These are phyloP conservation scores for Nakataea oryzae DNA, from an alignment of 2,329 filamentous ascomycete species.

Conservation along the genomic window DNA sequence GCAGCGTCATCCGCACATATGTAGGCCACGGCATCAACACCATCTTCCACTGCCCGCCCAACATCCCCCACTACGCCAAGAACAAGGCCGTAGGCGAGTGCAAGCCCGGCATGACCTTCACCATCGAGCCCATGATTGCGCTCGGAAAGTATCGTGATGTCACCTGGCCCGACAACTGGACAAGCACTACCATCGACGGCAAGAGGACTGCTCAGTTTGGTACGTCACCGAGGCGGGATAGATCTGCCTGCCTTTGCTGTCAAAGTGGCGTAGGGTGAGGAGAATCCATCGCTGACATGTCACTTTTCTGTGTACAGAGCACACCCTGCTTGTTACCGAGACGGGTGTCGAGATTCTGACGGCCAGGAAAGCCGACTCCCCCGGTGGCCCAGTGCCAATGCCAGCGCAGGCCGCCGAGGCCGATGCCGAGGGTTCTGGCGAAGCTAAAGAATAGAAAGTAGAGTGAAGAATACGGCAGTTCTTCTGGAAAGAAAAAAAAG, in stretches of 20 bases:
- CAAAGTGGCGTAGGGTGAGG: too few relatives aligned
- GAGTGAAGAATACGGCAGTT: background rate
- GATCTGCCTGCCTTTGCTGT: background rate
- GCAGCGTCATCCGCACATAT: slow-evolving; percentile 90
- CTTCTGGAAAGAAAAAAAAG: too few relatives aligned
- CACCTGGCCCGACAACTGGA: slow-evolving; percentile 99
- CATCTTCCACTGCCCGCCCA: slow-evolving; percentile 87
- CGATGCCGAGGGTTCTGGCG: background rate
- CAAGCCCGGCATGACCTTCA: slow-evolving; percentile 97
- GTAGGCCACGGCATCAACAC: slow-evolving; percentile 93
- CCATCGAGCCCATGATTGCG: slow-evolving; percentile 97
- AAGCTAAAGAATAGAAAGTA: background rate
- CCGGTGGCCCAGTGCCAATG: slow-evolving; percentile 62
- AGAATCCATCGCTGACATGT: background rate
- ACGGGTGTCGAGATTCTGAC: slow-evolving; percentile 77
- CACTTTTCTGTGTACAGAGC: slow-evolving; percentile 38
- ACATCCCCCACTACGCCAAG: slow-evolving; percentile 94
- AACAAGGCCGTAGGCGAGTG: slow-evolving; percentile 94
- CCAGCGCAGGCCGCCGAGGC: background rate
- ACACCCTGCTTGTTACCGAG: slow-evolving; percentile 76
- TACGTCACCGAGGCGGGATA: slow-evolving; percentile 28
- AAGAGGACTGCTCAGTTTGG: slow-evolving; percentile 87
- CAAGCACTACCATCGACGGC: slow-evolving; percentile 84
- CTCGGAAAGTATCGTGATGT: slow-evolving; percentile 83
- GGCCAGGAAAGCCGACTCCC: slow-evolving; percentile 60